Conservation (phyloP, 2,329 filamentous ascomycete genomes). For the Microcera coccophila region DNA sequence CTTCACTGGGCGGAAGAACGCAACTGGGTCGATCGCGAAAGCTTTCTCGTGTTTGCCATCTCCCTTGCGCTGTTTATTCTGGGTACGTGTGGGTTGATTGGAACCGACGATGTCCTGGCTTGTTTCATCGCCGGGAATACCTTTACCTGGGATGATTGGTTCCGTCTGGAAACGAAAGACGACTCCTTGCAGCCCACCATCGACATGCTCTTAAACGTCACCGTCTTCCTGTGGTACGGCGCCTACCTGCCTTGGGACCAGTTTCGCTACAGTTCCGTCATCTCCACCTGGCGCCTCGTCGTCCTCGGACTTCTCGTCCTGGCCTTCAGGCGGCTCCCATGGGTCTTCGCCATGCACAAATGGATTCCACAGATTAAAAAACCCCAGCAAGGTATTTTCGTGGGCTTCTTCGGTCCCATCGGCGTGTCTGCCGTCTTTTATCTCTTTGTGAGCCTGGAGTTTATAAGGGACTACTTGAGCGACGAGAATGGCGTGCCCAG, state of each 20-base stretch:
- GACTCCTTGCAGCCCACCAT: constrained; percentile 92
- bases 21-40: constrained; percentile 80
- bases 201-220: constrained; percentile 88
- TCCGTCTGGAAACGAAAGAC: constrained; percentile 80
- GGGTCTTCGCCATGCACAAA: constrained; percentile 69
- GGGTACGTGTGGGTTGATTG: constrained; percentile 81
- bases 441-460: constrained; percentile 75
- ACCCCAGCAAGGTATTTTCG: constrained; percentile 71
- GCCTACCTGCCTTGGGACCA: constrained; percentile 75
- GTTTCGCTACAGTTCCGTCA: constrained; percentile 64
- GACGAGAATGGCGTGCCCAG: constrained; percentile 57
- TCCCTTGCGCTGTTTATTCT: constrained; percentile 81
- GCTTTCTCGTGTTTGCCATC: constrained; percentile 82
- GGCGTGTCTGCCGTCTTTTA: constrained; percentile 91
- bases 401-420: constrained; percentile 91
- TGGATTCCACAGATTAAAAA: constrained; percentile 76
- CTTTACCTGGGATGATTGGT: constrained; percentile 95
- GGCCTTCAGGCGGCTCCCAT: constrained; percentile 71
- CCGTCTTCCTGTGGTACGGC: constrained; percentile 88
- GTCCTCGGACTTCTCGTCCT: constrained; percentile 72
- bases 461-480: constrained; percentile 52
- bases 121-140: constrained; percentile 90
- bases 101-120: constrained; percentile 83
- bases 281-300: constrained; percentile 70
- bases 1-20: constrained; percentile 80